Evolutionary conservation across 371 early-diverging fungal genomes (phyloP).

Genomic region (Mucor mucedo): DNA sequence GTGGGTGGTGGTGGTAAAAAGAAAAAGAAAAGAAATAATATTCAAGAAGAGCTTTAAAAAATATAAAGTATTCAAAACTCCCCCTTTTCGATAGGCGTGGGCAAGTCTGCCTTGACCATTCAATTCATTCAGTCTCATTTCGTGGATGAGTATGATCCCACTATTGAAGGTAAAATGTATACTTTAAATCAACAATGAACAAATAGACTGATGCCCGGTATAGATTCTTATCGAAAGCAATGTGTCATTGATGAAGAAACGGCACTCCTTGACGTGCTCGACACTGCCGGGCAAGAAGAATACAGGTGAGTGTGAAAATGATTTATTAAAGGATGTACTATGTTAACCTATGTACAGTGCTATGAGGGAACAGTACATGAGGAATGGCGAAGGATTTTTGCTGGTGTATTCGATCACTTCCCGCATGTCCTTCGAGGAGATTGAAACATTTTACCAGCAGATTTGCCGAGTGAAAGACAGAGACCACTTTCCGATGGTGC

Average conservation of each 20-base stretch:
- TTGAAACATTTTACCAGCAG: slow-evolving; percentile 74
- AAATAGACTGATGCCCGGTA: too few relatives aligned
- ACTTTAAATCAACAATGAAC: too few relatives aligned
- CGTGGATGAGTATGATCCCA: slow-evolving; percentile 94
- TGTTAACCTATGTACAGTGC: slow-evolving; percentile 43
- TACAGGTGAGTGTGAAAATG: slow-evolving; percentile 58
- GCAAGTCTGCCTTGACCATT: slow-evolving; percentile 89
- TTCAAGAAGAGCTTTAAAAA: neutral
- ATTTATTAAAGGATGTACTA: too few relatives aligned
- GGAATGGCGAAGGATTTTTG: slow-evolving; percentile 62
- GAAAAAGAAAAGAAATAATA: neutral
- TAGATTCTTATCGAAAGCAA: slow-evolving; percentile 91
- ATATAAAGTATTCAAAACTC: too few relatives aligned
- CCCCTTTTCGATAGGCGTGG: slow-evolving; percentile 59
- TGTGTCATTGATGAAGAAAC: slow-evolving; percentile 84
- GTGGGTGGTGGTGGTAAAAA: slow-evolving; percentile 85
- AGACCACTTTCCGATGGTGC: slow-evolving; percentile 83
- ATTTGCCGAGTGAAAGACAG: slow-evolving; percentile 85
- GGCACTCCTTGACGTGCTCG: slow-evolving; percentile 86
- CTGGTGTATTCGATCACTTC: slow-evolving; percentile 59
- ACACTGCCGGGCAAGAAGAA: slow-evolving; percentile 95
- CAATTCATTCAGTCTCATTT: slow-evolving; percentile 92
- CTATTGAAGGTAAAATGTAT: slow-evolving; percentile 76
- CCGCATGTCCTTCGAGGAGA: slow-evolving; percentile 71
- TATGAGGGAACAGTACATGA: slow-evolving; percentile 83